Base-by-base conservation (phyloP, 768 basidiomycete species). In the Suillus weaverae region DNA sequence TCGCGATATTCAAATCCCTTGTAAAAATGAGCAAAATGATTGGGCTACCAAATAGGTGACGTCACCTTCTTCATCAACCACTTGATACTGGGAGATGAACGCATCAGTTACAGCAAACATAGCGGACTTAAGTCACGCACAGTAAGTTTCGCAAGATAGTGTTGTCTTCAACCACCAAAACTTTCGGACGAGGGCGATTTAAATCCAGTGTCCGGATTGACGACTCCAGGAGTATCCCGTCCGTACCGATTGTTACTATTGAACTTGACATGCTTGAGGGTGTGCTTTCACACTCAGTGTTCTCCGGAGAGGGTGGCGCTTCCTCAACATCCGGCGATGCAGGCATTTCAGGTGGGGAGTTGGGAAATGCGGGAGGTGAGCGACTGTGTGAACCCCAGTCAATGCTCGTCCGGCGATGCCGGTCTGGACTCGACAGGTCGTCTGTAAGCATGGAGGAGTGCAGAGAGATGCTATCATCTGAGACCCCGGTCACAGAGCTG, bases 121-220 rank as follows among this genome's bases (percentile, higher is more conserved):
- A 41, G 32, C 30, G 16, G 16, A 46, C 43, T 18, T 62, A 66
- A 35, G 62, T 32, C n/a, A 81, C 92, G 69, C 77, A 94, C 87
- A 97, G 82, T 32, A 97, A 81, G 70, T 85, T 87, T 60, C 94
- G 86, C 64, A 97, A 85, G 63, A 98, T 90, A 63, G 75, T 84
- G 73, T 97, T 97, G 71, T 98, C 96, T 76, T 97, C 95, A 2
- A 97, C 91, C 1, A 97, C 88, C 46, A 97, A 79, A 6, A 96
- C 88, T 61, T 88, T 84, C 67, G 87, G 81, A 5, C 76, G 79
- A 20, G 79, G 77, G 46, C 80, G 80, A n/a, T 75, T 72, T 13
- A 74, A 73, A 22, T 82, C 82, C 18, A 85, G 66, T 8, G 86
- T 78, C 35, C 85, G 83, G 20, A 89, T 74, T 0, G 92, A 89